phyloP scores from a whole-genome alignment of 2,329 filamentous ascomycete genomes.

The Colletotrichum filicis region DNA sequence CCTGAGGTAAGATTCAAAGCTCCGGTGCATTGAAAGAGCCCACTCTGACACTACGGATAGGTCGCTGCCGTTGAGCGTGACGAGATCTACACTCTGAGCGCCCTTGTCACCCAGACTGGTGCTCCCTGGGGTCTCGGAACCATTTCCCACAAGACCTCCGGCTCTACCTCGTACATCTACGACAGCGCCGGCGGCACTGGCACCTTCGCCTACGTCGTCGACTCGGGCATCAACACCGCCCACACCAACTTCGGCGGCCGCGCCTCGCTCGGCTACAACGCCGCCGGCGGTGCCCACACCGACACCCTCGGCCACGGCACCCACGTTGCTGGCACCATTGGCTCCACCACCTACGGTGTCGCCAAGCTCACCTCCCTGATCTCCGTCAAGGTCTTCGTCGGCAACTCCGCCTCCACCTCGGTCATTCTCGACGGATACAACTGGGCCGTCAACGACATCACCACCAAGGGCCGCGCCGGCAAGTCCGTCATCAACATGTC shows the following conservation, averaged over 20 bases:
- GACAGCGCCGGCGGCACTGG: conserved; percentile 51
- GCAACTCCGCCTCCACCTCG: conserved; percentile 42
- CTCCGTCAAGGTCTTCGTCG: conserved; percentile 58
- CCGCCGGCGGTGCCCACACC: conserved; percentile 45
- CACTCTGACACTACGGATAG: conserved; percentile 38
- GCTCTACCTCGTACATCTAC: conserved; percentile 52
- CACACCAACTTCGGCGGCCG: conserved; percentile 59
- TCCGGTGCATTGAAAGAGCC: rapidly evolving
- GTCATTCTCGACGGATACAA: conserved; percentile 48
- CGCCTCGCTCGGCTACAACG: conserved; percentile 52
- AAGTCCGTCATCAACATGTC: conserved; percentile 56
- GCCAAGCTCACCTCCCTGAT: conserved; percentile 55
- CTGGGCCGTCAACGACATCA: conserved; percentile 58
- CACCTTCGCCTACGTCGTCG: conserved; percentile 63
- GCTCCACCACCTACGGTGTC: conserved; percentile 56
- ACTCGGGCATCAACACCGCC: conserved; percentile 61
- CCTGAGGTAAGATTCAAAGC: conserved; percentile 48
- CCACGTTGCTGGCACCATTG: conserved; percentile 58
- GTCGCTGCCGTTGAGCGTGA: conserved; percentile 48
- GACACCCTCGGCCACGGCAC: conserved; percentile 59
- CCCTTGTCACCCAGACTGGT: conserved; percentile 45
- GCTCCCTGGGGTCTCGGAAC: conserved; percentile 57
- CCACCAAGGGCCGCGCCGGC: conserved; percentile 49
- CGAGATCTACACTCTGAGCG: conserved; percentile 40
- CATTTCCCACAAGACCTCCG: conserved; percentile 53